phyloP scores from a whole-genome alignment of 2,329 filamentous ascomycete genomes.

The Plectosphaerella sp. region DNA sequence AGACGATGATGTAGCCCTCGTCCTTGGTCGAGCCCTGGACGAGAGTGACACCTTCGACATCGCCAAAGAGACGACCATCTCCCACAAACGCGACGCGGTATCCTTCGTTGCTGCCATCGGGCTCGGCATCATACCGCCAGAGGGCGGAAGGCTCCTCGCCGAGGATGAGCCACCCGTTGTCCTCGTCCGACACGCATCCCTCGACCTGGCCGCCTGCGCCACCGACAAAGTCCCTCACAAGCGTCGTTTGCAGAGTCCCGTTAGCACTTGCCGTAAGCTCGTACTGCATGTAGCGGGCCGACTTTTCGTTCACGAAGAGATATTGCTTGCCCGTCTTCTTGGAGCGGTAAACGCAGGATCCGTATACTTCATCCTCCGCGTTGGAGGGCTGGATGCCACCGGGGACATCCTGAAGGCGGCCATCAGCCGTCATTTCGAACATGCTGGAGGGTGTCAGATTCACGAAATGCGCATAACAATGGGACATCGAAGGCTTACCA shows the following conservation, averaged over 20 bases:
- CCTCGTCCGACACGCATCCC: constrained; percentile 48
- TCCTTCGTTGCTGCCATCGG: constrained; percentile 29
- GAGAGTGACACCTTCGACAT: constrained; percentile 50
- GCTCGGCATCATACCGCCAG: constrained; percentile 49
- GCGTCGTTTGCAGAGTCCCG: constrained; percentile 35
- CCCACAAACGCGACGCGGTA: constrained; percentile 35
- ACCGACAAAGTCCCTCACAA: constrained; percentile 46
- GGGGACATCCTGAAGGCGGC: constrained; percentile 33
- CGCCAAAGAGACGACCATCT: constrained; percentile 42
- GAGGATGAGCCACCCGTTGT: constrained; percentile 44
- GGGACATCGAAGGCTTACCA: constrained; percentile 23
- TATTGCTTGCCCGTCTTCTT: constrained; percentile 41
- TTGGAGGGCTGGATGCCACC: constrained; percentile 42
- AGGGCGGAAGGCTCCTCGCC: constrained; percentile 48
- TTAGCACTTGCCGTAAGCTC: constrained; percentile 36
- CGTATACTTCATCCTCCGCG: constrained; percentile 42
- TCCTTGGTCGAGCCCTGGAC: constrained; percentile 37
- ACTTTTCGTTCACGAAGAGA: constrained; percentile 51
- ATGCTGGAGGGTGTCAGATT: constrained; percentile 26
- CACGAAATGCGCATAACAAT: not conserved
- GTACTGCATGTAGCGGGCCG: constrained; percentile 49
- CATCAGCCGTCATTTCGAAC: constrained; percentile 43
- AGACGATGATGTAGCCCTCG: constrained; percentile 46
- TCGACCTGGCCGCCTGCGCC: constrained; percentile 50
- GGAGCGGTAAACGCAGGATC: constrained; percentile 48